These are phyloP conservation scores for Candida tammaniensis DNA, from an alignment of 805 yeast genomes.

Conservation along the genomic window DNA sequence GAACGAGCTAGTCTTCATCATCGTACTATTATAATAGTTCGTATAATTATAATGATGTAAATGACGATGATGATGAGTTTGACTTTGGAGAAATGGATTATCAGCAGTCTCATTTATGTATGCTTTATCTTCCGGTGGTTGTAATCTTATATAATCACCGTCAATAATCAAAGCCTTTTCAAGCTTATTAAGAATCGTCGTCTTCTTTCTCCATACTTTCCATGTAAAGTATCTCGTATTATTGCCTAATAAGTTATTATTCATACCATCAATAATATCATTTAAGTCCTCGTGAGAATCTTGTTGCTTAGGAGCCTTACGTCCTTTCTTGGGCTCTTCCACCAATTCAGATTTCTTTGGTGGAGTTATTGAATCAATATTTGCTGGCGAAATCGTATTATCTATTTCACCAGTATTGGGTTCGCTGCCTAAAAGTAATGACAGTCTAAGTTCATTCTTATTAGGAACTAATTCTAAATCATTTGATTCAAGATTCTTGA, in stretches of 20 bases:
- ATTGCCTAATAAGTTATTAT: slow-evolving; percentile 32
- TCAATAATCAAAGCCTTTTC: slow-evolving; percentile 85
- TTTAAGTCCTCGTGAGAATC: slow-evolving; percentile 25
- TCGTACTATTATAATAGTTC: slow-evolving; percentile 57
- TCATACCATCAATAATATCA: slow-evolving; percentile 26
- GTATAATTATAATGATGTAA: slow-evolving; percentile 38
- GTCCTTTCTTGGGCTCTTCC: neutral
- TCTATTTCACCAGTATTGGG: slow-evolving; percentile 6
- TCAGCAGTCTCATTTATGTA: slow-evolving; percentile 30
- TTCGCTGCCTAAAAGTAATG: slow-evolving; percentile 5
- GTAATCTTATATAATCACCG: slow-evolving; percentile 88
- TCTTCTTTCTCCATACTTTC: slow-evolving; percentile 86
- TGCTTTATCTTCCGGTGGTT: slow-evolving; percentile 77
- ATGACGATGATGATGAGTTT: slow-evolving; percentile 32
- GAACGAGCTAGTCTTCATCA: slow-evolving; percentile 80
- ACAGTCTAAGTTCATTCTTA: slow-evolving; percentile 4
- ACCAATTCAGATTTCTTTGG: slow-evolving; percentile 5
- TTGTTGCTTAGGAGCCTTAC: neutral
- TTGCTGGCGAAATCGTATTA: slow-evolving; percentile 10
- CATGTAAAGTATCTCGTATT: slow-evolving; percentile 74
- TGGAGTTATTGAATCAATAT: slow-evolving; percentile 8
- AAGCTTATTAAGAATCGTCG: slow-evolving; percentile 73
- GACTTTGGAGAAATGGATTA: slow-evolving; percentile 26
- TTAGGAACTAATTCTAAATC: slow-evolving; percentile 10
- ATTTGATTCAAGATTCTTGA: slow-evolving; percentile 9